Base-by-base conservation (phyloP, 495 filamentous ascomycete species). In the Penicilliopsis zonata region DNA sequence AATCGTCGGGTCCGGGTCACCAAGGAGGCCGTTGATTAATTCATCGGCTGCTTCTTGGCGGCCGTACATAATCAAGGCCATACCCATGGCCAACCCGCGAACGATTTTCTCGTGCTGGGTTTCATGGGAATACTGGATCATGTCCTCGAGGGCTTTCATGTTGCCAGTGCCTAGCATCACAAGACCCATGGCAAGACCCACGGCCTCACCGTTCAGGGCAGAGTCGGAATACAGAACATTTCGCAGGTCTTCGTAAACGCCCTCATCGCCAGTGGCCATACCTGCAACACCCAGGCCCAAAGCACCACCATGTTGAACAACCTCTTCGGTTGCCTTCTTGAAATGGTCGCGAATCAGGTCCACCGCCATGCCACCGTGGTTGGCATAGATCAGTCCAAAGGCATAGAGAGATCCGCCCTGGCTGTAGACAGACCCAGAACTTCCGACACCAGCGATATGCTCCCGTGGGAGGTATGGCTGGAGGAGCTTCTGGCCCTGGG, bases 21-120 rank as follows among this genome's bases (percentile, higher is more conserved):
- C 84, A 22, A 99, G 65, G 8, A 99, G 77, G 30, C 85, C 84
- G 46, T 88, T 87, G 43, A 95, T 92, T 42, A 94, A 70, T 44
- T 85, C 82, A 57, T 99, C 92, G 4, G 90, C 92, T 33, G 78
- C 80, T 50, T 96, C 92, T 57, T 96, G 87, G 25, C 84, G 80
- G 18, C 82, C 86, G 44, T 88, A 96, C 88, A 95, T 99, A 61
- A 96, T 94, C 37, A 99, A 64, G 21, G 92, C 86, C 84, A 99
- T 96, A 37, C 92, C 92, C 39, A 99, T 68, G 12, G 87, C 87
- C 33, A 93, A 69, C 43, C 92, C 92, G 29, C 92, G 85, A 13
- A 96, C 86, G 33, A 94, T 96, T 72, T 99, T 99, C 60, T 96
- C 92, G 55, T 99, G 92, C 32, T 88, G 84, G 0, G 92, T 99